Evolutionary conservation across 2,329 filamentous ascomycete genomes (phyloP).

Genomic region (Cladosporium sp.): DNA sequence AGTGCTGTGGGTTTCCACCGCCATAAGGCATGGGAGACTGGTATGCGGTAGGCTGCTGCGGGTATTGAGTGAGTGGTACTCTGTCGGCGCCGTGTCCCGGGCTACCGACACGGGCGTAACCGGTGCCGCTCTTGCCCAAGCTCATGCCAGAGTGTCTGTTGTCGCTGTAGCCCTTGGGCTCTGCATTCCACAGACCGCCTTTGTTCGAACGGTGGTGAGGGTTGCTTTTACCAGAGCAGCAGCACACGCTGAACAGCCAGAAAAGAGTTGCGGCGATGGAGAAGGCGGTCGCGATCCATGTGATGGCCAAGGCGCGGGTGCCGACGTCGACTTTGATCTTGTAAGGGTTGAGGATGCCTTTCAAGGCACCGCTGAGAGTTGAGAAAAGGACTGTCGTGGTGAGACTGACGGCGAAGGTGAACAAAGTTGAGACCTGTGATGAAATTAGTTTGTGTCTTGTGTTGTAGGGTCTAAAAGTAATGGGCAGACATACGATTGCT

Average conservation of each 20-base stretch:
- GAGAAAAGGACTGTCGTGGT: constrained; percentile 72
- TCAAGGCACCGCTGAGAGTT: constrained; percentile 65
- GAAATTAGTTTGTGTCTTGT: constrained; percentile 11
- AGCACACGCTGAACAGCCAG: constrained; percentile 90
- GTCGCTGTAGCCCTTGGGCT: constrained; percentile 19
- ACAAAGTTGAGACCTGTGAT: constrained; percentile 47
- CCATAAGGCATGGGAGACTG: constrained; percentile 11
- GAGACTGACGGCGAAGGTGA: constrained; percentile 62
- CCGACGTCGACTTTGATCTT: constrained; percentile 66
- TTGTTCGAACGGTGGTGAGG: constrained; percentile 42
- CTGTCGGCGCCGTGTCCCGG: constrained; percentile 36
- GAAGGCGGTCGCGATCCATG: constrained; percentile 79
- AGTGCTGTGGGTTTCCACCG: constrained; percentile 18
- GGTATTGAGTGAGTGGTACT: constrained; percentile 26
- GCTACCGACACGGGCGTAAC: constrained; percentile 53
- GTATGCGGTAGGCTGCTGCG: constrained; percentile 12
- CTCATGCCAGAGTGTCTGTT: constrained; percentile 34
- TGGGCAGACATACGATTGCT: constrained; percentile 55
- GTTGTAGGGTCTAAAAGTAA: constrained; percentile 2
- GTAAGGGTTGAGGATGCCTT: constrained; percentile 65
- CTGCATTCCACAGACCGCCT: constrained; percentile 31
- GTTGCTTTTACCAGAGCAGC: constrained; percentile 67
- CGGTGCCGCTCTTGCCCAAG: constrained; percentile 59
- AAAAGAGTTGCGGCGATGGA: constrained; percentile 73
- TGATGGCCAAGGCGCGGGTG: constrained; percentile 62